Percentiles rank a stretch among this genome's conserved stretches.
These are phyloP conservation scores for Tricholoma bakamatsutake DNA, from an alignment of 768 basidiomycete species.

Conservation along the genomic window DNA sequence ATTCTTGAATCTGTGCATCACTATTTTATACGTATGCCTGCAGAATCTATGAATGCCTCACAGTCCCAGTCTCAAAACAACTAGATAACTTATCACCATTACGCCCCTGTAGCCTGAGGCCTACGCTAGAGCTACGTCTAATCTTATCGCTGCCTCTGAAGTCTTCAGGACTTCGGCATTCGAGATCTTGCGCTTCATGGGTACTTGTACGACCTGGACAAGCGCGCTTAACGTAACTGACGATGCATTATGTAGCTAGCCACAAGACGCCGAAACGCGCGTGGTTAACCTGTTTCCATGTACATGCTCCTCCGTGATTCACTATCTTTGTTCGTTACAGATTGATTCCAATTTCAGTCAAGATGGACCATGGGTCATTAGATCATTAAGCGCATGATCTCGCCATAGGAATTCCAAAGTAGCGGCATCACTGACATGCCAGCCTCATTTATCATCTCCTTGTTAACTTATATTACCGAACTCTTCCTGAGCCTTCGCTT, in stretches of 20 bases:
- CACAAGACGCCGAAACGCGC: not conserved
- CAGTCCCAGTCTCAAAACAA: slow-evolving; percentile 28
- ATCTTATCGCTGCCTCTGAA: not conserved
- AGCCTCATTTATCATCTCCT: no score
- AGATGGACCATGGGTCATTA: not conserved
- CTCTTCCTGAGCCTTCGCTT: no score
- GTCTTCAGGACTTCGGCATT: not conserved
- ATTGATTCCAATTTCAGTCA: not conserved
- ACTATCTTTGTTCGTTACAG: not conserved
- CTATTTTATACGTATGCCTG: not conserved
- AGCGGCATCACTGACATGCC: no score
- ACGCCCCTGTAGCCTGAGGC: no score
- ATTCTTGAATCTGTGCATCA: not conserved
- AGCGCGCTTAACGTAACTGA: not conserved
- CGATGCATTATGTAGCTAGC: not conserved
- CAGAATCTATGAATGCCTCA: slow-evolving; percentile 37
- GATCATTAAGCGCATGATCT: no score
- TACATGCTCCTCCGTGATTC: not conserved
- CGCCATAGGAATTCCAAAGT: no score
- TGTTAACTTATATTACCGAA: no score
- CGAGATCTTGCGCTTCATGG: not conserved
- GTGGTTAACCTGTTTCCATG: not conserved
- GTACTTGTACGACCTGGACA: not conserved
- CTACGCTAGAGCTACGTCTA: not conserved
- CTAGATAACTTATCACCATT: not conserved